Base-by-base conservation (phyloP, 805 yeast genomes). In the Groenewaldozyma salmanticensis region DNA sequence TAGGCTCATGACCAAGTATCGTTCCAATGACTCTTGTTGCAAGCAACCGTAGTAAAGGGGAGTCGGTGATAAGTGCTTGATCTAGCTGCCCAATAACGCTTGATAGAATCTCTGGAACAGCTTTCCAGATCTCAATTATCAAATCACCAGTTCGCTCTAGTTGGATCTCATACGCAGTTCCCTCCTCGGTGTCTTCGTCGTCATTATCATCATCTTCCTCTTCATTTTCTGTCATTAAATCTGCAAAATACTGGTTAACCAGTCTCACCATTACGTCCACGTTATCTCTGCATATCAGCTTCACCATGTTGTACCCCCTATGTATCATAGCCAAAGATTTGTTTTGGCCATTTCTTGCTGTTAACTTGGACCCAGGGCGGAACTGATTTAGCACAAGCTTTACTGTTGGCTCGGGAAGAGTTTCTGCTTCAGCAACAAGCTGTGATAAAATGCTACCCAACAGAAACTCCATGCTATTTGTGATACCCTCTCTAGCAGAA, bases 81-180 rank as follows among this genome's bases (percentile, higher is more conserved):
- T 83, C 84, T 3, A 87, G 64, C 39, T 84, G 71, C 0, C 94
- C 92, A 68, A 83, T 74, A 0, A 82, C 81, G 1, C 92, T 75
- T 3, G 74, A 69, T 7, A 84, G 65, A 17, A 83, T 62, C 36
- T 81, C 92, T 0, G 96, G 96, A 0, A 77, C 78, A 39, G 74
- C 69, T 50, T 68, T 74, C 95, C 96, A 88, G 2, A 87, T 63
- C 45, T 79, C 79, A 2, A 78, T 61, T 0, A 79, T 63, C 27
- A 85, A 61, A 9, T 59, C 67, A 53, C 86, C 94, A 3, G 83
- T 65, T 52, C 78, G 79, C 7, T 65, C 66, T 40, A 83, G 59
- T 17, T 73, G 74, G 33, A 65, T 29, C 47, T 44, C 37, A 45
- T 42, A 27, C 22, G 15, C 31, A 16, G 24, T 29, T 5, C 35